Base-by-base conservation (phyloP, 2,329 filamentous ascomycete genomes). In the Berkeleyomyces rouxiae region DNA sequence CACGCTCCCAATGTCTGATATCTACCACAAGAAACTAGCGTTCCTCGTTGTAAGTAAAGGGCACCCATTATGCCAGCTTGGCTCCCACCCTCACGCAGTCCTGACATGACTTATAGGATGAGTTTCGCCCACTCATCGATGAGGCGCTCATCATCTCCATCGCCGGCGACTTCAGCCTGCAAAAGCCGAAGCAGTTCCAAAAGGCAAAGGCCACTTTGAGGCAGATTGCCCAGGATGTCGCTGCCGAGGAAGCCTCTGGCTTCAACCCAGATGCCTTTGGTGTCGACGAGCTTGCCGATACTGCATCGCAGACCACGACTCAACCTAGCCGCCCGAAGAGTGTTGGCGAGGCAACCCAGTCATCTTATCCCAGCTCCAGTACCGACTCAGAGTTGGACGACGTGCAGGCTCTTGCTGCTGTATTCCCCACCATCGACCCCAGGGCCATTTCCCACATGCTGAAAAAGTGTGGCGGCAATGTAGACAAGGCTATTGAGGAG, bases 71-170 rank as follows among this genome's bases (percentile, higher is more conserved):
- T 23, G 1, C 23, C 23, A 2, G 23, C 2, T 23, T 23, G 23
- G 23, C 23, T 23, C 23, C 37, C 13, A 55, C 39, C 5, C 10
- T 43, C 11, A 5, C 2, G 2, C 13, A 23, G 23, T 23, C 23
- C 23, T 23, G 11, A 4, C 40, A 58, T 23, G 23, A 23, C 23
- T 23, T 2, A 23, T 60, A 91, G 84, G 79, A 83, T 65, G 82
- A 86, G 66, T 92, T 89, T 69, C 85, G 84, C 70, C 81, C 86
- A 33, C 80, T 85, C 16, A 73, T 96, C 47, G 91, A 96, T 67
- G 82, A 90, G 67, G 81, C 88, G 0, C 79, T 92, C 10, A 81
- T 96, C 64, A 79, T 86, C 61, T 85, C 89, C 3, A 87, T 96
- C 59, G 77, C 83, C 4, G 82, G 77, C 61, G 92, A 97, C 69